A percentile compares a stretch with the other conserved stretches of the same genome.
Evolutionary conservation across 2,329 filamentous ascomycete species (phyloP).

Genomic region (Phaeosphaeria sp.): DNA sequence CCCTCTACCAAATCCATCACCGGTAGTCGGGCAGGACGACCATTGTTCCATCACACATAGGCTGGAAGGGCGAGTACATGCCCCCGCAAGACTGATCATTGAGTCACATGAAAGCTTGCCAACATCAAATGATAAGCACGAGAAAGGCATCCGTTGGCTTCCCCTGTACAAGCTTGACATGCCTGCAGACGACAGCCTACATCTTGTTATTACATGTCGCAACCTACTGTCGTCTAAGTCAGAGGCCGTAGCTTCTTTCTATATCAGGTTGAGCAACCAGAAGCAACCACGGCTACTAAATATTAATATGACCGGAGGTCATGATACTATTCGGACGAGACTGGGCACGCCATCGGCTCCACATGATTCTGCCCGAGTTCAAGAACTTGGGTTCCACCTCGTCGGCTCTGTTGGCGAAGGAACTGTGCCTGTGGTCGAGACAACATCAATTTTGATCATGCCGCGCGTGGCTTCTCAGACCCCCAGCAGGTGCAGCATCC

Average conservation of each 20-base stretch:
- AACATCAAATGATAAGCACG: not conserved
- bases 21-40: not conserved
- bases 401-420: slow-evolving; percentile 2
- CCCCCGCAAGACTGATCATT: slow-evolving; percentile 23
- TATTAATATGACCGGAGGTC: not conserved
- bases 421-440: slow-evolving; percentile 10
- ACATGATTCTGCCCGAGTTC: slow-evolving; percentile 11
- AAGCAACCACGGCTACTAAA: slow-evolving; percentile 2
- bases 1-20: not conserved
- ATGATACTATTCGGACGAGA: not conserved
- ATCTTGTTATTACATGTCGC: slow-evolving; percentile 19
- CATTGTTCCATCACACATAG: slow-evolving; percentile 14
- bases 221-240: not conserved
- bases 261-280: slow-evolving; percentile 19
- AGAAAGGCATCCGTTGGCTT: slow-evolving; percentile 17
- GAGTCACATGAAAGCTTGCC: slow-evolving; percentile 8
- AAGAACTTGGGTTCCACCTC: slow-evolving; percentile 35
- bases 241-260: slow-evolving; percentile 11
- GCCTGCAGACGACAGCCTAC: slow-evolving; percentile 31
- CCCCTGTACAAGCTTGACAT: slow-evolving; percentile 45
- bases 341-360: not conserved
- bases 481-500: slow-evolving; percentile 6
- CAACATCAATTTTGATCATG: slow-evolving; percentile 25
- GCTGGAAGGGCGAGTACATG: slow-evolving; percentile 13
- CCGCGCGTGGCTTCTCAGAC: not conserved